phyloP scores from a whole-genome alignment of 2,329 filamentous ascomycete species.

The Aspergillus neoniger region DNA sequence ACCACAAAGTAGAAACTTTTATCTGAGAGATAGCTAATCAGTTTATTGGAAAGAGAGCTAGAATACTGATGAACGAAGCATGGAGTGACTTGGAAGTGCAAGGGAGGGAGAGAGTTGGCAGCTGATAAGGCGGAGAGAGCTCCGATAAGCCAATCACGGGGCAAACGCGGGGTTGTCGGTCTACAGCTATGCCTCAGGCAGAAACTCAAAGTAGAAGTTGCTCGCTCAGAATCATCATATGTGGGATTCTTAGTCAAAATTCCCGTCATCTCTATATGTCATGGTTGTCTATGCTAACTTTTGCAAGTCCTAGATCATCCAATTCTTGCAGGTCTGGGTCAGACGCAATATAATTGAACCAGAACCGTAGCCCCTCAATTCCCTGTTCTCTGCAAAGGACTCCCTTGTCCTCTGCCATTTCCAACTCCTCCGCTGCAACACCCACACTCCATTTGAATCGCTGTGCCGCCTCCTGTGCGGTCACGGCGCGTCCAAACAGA shows the following conservation, averaged over 20 bases:
- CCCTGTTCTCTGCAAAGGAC: conserved; percentile 87
- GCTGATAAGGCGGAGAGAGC: background rate
- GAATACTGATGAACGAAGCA: background rate
- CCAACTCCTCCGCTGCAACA: conserved; percentile 89
- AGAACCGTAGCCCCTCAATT: conserved; percentile 87
- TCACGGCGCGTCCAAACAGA: conserved; percentile 79
- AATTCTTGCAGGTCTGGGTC: conserved; percentile 6
- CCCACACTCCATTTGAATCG: conserved; percentile 96
- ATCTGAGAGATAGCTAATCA: background rate
- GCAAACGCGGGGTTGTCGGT: background rate
- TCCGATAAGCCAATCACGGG: conserved; percentile 3
- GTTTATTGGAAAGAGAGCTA: background rate
- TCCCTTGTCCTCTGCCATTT: conserved; percentile 94
- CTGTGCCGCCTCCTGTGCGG: conserved; percentile 84
- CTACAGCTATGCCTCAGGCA: background rate
- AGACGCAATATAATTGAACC: conserved; percentile 68
- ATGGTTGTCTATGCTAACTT: conserved; percentile 3
- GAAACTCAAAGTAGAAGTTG: background rate
- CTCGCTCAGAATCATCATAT: background rate
- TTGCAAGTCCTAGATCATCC: conserved; percentile 4
- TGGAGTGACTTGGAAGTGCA: background rate
- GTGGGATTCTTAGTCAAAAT: background rate
- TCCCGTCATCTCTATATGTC: background rate
- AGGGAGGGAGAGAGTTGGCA: background rate
- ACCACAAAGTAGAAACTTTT: background rate